A percentile compares a stretch with the other conserved stretches of the same genome.
phyloP scores from a whole-genome alignment of 495 filamentous ascomycete species.

The Xylaria nigripes region DNA sequence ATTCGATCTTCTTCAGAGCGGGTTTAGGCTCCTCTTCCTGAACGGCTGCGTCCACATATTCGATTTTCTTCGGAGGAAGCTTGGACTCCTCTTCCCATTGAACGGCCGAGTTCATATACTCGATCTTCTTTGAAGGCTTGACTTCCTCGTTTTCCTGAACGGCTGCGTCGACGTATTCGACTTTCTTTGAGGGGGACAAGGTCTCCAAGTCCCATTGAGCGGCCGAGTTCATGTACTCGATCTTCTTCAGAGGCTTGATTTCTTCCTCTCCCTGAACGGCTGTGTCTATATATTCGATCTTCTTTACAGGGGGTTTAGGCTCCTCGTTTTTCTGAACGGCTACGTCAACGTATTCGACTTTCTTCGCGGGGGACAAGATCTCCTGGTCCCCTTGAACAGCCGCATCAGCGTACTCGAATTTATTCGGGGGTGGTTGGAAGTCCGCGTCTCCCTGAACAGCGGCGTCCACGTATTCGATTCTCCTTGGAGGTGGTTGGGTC shows the following conservation, averaged over 20 bases:
- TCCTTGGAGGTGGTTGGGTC: conserved; percentile 16
- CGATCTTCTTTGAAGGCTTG: conserved; percentile 14
- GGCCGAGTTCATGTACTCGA: conserved; percentile 58
- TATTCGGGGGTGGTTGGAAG: conserved; percentile 14
- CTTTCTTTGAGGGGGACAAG: conserved; percentile 14
- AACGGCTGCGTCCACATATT: not conserved
- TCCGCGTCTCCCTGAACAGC: conserved; percentile 51
- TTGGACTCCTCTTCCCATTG: not conserved
- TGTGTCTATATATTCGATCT: conserved; percentile 53
- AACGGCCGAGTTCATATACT: conserved; percentile 63
- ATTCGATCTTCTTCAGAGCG: not conserved
- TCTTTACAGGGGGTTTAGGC: conserved; percentile 12
- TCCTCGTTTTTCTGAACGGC: conserved; percentile 51
- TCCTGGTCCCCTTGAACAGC: conserved; percentile 46
- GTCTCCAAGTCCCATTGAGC: conserved; percentile 39
- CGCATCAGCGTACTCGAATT: conserved; percentile 54
- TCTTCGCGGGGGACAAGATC: conserved; percentile 16
- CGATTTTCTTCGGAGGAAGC: not conserved
- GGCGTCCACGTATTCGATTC: conserved; percentile 53
- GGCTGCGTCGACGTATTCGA: conserved; percentile 58
- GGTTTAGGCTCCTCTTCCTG: not conserved
- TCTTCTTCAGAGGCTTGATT: conserved; percentile 3
- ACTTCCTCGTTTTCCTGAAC: conserved; percentile 46
- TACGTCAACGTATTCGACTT: conserved; percentile 53
- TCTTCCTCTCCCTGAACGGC: conserved; percentile 35